These are phyloP conservation scores for Panicum virgatum DNA, from an alignment of 202 grass and related monocot genomes.

Conservation along the genomic window DNA sequence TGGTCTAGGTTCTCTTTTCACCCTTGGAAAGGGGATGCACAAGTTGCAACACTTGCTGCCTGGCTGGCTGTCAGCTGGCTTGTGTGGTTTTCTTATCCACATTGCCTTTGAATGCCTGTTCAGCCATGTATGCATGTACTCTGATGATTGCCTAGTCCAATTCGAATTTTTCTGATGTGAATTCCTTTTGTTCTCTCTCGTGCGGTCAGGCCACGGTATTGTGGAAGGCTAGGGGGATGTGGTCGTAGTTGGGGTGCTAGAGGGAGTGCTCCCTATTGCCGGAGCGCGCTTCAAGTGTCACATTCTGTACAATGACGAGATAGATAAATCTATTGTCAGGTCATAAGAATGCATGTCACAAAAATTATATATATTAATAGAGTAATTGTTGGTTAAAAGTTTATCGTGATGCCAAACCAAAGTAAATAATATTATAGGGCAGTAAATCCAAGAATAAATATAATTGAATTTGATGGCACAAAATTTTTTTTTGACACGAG, in stretches of 20 bases:
- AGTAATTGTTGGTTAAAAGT: background rate
- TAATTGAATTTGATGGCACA: too few species aligned
- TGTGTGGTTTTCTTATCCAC: slow-evolving; percentile 9
- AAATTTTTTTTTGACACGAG: too few species aligned
- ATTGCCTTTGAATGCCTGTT: background rate
- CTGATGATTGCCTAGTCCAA: background rate
- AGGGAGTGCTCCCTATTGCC: background rate
- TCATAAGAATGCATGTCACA: too few species aligned
- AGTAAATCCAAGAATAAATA: too few species aligned
- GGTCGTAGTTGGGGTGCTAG: slow-evolving; percentile 21
- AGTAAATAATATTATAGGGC: too few species aligned
- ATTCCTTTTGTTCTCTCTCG: background rate
- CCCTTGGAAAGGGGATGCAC: slow-evolving; percentile 14
- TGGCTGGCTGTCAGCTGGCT: too few species aligned
- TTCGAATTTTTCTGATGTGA: background rate
- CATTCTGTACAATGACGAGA: background rate
- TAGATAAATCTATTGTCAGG: background rate
- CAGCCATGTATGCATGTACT: background rate
- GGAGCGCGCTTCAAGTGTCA: background rate
- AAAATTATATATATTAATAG: background rate
- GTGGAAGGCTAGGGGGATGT: background rate
- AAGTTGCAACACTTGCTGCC: slow-evolving; percentile 11
- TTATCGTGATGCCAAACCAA: too few species aligned
- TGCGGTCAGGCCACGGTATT: background rate
- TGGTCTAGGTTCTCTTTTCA: background rate